Percentiles rank a stretch among this genome's conserved stretches.
Conservation (phyloP, 768 basidiomycete species). For the Naganishia randhawae region DNA sequence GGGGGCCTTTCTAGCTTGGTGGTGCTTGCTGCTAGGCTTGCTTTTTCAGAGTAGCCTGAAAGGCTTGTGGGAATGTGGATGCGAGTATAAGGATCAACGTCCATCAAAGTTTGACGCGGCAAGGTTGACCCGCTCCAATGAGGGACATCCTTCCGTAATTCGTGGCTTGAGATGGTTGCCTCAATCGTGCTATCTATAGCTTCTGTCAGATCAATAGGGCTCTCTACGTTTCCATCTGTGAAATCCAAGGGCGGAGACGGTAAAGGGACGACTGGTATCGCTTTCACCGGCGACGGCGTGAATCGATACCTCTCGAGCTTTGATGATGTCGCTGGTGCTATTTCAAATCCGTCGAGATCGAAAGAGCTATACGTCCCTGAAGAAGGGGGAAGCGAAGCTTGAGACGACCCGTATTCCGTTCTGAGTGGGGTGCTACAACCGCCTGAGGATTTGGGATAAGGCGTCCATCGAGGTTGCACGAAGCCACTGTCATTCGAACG, state of each 20-base stretch:
- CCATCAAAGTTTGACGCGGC: background rate
- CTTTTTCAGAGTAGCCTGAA: background rate
- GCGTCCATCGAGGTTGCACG: slow-evolving; percentile 8
- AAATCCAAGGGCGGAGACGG: background rate
- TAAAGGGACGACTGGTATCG: background rate
- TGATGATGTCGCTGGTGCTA: background rate
- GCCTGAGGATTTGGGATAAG: slow-evolving; percentile 13
- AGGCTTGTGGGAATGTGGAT: background rate
- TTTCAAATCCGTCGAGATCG: slow-evolving; percentile 14
- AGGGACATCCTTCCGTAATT: background rate
- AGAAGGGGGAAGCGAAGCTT: background rate
- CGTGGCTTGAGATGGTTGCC: too few species aligned
- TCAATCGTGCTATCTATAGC: background rate
- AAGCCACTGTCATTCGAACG: slow-evolving; percentile 1
- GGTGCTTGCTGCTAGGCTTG: background rate
- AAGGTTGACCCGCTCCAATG: background rate
- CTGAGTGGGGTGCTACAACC: background rate
- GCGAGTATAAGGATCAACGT: background rate
- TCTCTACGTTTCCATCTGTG: background rate
- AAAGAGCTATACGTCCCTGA: background rate
- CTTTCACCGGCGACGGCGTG: slow-evolving; percentile 12
- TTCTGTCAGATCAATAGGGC: slow-evolving; percentile 8
- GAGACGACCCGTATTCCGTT: slow-evolving; percentile 8
- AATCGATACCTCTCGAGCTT: slow-evolving; percentile 6
- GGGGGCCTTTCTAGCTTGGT: background rate